phyloP scores from a whole-genome alignment of 352 stramenopile genomes.

The Paralagenidium karlingii region DNA sequence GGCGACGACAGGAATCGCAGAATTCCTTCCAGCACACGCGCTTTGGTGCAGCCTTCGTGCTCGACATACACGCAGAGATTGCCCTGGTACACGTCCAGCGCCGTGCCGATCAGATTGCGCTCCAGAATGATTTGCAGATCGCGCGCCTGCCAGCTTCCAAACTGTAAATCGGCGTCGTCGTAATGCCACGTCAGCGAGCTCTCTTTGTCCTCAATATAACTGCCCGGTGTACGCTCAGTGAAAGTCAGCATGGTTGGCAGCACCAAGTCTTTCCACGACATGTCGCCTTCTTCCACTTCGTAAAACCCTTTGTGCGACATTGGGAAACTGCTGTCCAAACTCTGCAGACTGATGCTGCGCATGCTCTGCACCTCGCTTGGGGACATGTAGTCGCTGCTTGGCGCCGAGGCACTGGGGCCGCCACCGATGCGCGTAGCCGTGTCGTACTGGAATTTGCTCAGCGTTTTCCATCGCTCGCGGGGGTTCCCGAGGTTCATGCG shows the following conservation, averaged over 20 bases:
- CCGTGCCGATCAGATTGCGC: conserved; percentile 68
- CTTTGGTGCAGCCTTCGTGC: conserved; percentile 70
- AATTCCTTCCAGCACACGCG: conserved; percentile 56
- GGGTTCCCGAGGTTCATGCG: conserved; percentile 65
- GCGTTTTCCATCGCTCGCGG: conserved; percentile 64
- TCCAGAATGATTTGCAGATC: conserved; percentile 85
- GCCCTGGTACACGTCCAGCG: conserved; percentile 79
- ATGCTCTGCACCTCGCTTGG: conserved; percentile 11
- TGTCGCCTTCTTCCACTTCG: conserved; percentile 38
- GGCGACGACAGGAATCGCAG: conserved; percentile 58
- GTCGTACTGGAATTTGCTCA: conserved; percentile 79
- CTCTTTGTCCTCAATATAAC: conserved; percentile 79
- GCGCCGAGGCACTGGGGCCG: conserved; percentile 4
- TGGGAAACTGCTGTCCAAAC: conserved; percentile 15
- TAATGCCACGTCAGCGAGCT: conserved; percentile 84
- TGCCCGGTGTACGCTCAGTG: conserved; percentile 59
- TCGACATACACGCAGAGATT: conserved; percentile 74
- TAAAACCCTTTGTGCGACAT: conserved; percentile 10
- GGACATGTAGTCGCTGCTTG: conserved; percentile 13
- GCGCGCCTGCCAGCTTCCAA: conserved; percentile 81
- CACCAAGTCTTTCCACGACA: conserved; percentile 72
- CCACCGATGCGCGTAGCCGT: conserved; percentile 19
- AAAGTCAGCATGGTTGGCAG: conserved; percentile 67
- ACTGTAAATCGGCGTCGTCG: conserved; percentile 69
- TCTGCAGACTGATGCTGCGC: conserved; percentile 31